Evolutionary conservation across 2,329 filamentous ascomycete species (phyloP).

Genomic region (Talaromyces sp.): DNA sequence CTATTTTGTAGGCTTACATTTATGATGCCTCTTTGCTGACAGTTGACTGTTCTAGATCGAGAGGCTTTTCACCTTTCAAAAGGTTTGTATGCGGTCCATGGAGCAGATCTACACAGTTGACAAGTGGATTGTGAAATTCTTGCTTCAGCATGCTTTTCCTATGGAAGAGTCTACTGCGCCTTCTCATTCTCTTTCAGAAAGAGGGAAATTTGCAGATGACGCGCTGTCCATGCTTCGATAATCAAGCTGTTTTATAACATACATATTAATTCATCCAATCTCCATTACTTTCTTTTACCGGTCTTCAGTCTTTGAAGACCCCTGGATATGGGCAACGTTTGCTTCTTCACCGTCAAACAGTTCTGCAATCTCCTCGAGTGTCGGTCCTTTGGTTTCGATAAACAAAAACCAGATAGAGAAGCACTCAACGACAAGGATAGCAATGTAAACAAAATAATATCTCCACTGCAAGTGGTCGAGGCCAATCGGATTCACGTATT

Average conservation of each 20-base stretch:
- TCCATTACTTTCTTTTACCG: background rate
- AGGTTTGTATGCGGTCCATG: slow-evolving; percentile 17
- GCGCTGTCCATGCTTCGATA: slow-evolving; percentile 16
- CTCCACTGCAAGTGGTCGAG: slow-evolving; percentile 41
- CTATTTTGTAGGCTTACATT: background rate
- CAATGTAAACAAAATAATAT: slow-evolving; percentile 42
- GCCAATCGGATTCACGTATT: slow-evolving; percentile 45
- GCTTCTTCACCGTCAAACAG: slow-evolving; percentile 14
- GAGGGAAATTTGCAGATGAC: slow-evolving; percentile 15
- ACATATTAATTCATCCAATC: background rate
- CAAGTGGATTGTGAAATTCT: slow-evolving; percentile 19
- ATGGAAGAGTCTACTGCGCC: slow-evolving; percentile 14
- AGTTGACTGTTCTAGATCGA: slow-evolving; percentile 9
- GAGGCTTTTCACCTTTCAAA: slow-evolving; percentile 17
- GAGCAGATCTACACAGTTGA: slow-evolving; percentile 17
- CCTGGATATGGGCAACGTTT: slow-evolving; percentile 3
- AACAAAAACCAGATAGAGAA: slow-evolving; percentile 24
- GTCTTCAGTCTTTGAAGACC: background rate
- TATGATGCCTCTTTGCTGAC: background rate
- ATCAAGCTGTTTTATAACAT: background rate
- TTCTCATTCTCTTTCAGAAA: slow-evolving; percentile 12
- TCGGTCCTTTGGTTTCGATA: slow-evolving; percentile 31
- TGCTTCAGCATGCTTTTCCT: slow-evolving; percentile 18
- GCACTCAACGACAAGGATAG: slow-evolving; percentile 29
- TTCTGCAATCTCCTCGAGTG: slow-evolving; percentile 24